Conservation (phyloP, 768 basidiomycete genomes). For the Exsudoporus frostii region DNA sequence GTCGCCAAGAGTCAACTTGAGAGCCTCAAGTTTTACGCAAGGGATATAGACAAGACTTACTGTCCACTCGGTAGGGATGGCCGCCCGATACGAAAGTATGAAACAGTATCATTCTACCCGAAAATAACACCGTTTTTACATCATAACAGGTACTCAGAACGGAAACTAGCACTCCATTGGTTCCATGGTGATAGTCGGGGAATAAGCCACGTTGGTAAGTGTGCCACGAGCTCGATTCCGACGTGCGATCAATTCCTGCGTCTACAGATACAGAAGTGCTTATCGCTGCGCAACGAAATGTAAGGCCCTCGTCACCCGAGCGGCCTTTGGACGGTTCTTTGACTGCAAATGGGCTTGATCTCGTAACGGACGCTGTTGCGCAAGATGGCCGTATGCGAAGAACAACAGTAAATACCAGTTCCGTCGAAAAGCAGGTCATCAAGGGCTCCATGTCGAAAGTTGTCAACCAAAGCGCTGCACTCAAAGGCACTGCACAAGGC, state of each 20-base stretch:
- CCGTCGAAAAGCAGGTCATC: constrained; percentile 48
- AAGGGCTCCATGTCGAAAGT: constrained; percentile 57
- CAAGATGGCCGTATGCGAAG: constrained; percentile 42
- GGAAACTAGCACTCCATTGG: constrained; percentile 53
- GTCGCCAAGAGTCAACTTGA: constrained; percentile 51
- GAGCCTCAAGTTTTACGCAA: constrained; percentile 43
- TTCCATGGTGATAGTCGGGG: constrained; percentile 56
- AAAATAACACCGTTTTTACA: background rate
- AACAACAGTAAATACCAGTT: constrained; percentile 34
- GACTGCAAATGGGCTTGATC: constrained; percentile 38
- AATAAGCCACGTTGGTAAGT: constrained; percentile 52
- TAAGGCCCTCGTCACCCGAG: constrained; percentile 23
- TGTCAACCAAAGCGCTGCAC: constrained; percentile 29
- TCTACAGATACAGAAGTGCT: constrained; percentile 24
- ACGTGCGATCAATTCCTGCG: constrained; percentile 4
- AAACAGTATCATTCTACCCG: background rate
- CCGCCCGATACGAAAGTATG: constrained; percentile 60
- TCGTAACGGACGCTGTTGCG: constrained; percentile 34
- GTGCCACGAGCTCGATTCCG: constrained; percentile 1
- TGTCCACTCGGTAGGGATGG: constrained; percentile 57
- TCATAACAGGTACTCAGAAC: constrained; percentile 54
- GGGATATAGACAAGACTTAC: constrained; percentile 45
- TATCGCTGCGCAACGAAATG: constrained; percentile 14
- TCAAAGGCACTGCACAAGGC: constrained; percentile 11
- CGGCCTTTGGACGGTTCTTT: constrained; percentile 23